These are phyloP conservation scores for Hyaloscypha hepaticicola DNA, from an alignment of 495 filamentous ascomycete genomes.

Conservation along the genomic window DNA sequence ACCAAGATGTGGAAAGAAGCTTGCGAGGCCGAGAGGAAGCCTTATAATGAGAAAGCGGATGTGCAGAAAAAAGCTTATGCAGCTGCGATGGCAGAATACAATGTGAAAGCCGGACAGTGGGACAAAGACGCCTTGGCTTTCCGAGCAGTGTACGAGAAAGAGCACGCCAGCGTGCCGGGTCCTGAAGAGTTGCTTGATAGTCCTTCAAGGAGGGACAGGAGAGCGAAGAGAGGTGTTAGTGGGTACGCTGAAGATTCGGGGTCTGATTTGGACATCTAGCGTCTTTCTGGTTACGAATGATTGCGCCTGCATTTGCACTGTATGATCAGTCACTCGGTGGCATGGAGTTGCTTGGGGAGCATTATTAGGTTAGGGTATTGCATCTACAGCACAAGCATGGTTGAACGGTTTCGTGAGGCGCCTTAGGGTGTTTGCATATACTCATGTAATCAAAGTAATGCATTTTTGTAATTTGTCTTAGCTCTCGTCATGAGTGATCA, in stretches of 20 bases:
- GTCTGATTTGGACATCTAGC: conserved; percentile 25
- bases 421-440: background rate
- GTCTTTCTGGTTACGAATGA: background rate
- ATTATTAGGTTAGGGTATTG: conserved; percentile 5
- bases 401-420: background rate
- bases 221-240: conserved; percentile 30
- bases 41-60: conserved; percentile 71
- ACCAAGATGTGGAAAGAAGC: conserved; percentile 89
- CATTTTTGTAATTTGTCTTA: background rate
- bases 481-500: background rate
- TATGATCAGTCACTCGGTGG: conserved; percentile 8
- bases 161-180: conserved; percentile 49
- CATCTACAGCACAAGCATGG: background rate
- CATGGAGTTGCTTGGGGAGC: conserved; percentile 17
- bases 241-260: conserved; percentile 34
- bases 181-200: conserved; percentile 35
- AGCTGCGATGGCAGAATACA: conserved; percentile 57
- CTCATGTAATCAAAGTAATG: background rate
- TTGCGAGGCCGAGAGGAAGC: conserved; percentile 61
- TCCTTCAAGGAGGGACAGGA: conserved; percentile 30
- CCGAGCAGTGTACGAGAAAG: conserved; percentile 60
- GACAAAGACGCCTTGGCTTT: conserved; percentile 61
- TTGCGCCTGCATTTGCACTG: conserved; percentile 19
- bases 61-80: conserved; percentile 62
- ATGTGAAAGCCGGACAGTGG: conserved; percentile 61